phyloP scores from a whole-genome alignment of 2,329 filamentous ascomycete species.

The Pseudonectria buxi region DNA sequence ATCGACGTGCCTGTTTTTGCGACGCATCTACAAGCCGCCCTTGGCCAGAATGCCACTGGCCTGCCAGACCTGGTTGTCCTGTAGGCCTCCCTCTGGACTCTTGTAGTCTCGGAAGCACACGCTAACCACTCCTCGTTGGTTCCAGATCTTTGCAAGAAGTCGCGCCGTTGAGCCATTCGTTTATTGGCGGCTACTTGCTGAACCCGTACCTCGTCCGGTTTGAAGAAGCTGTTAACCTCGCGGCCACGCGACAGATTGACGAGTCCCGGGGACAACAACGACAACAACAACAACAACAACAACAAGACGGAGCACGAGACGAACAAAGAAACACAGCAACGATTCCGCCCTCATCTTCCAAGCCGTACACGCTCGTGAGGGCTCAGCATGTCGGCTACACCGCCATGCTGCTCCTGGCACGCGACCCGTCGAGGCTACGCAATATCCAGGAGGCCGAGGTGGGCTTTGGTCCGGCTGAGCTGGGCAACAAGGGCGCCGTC shows the following conservation, averaged over 20 bases:
- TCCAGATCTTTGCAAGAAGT: constrained; percentile 79
- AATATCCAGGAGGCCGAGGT: constrained; percentile 72
- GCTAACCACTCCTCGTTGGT: background rate
- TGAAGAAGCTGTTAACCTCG: constrained; percentile 63
- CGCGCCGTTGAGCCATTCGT: constrained; percentile 74
- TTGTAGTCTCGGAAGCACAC: too few relatives aligned
- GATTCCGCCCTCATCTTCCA: constrained; percentile 17
- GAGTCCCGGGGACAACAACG: constrained; percentile 10
- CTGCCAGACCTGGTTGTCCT: constrained; percentile 51
- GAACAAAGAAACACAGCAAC: constrained; percentile 1
- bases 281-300: constrained; percentile 3
- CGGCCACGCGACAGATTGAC: constrained; percentile 40
- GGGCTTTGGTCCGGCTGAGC: constrained; percentile 76
- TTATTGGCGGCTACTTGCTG: constrained; percentile 77
- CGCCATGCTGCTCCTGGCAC: constrained; percentile 77
- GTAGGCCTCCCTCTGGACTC: constrained; percentile 39
- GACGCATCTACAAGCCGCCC: constrained; percentile 56
- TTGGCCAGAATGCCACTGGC: constrained; percentile 41
- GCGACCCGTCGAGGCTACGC: constrained; percentile 52
- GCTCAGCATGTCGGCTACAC: constrained; percentile 82
- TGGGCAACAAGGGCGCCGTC: constrained; percentile 94
- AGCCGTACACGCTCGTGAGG: constrained; percentile 62
- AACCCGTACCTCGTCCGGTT: constrained; percentile 69
- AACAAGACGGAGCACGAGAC: constrained; percentile 1
- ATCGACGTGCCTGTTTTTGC: constrained; percentile 67